Percentiles rank a stretch among this genome's conserved stretches.
These are phyloP conservation scores for Sporothrix protearum DNA, from an alignment of 2,329 filamentous ascomycete genomes.

Conservation along the genomic window DNA sequence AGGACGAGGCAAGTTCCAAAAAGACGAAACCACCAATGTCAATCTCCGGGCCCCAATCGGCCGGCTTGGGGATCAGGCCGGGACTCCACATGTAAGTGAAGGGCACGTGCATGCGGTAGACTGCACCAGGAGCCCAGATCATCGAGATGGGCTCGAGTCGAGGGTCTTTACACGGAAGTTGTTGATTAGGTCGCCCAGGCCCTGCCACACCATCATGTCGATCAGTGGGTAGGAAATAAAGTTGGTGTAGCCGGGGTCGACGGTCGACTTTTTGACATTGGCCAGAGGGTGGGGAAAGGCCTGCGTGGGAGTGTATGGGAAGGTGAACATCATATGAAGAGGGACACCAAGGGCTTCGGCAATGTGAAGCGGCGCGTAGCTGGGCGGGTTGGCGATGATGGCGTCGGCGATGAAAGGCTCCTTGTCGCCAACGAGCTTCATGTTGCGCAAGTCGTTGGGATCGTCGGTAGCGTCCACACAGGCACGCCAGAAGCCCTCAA, in stretches of 20 bases:
- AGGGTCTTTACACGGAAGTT: slow-evolving; percentile 67
- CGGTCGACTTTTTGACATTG: slow-evolving; percentile 68
- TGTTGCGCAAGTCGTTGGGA: slow-evolving; percentile 56
- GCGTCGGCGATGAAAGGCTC: slow-evolving; percentile 66
- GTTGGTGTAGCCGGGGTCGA: slow-evolving; percentile 70
- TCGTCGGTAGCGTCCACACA: slow-evolving; percentile 72
- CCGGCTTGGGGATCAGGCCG: slow-evolving; percentile 61
- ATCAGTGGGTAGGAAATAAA: slow-evolving; percentile 78
- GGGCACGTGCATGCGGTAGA: slow-evolving; percentile 70
- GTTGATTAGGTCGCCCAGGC: slow-evolving; percentile 75
- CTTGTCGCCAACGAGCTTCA: slow-evolving; percentile 62
- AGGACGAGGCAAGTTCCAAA: slow-evolving; percentile 62
- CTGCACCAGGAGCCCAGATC: slow-evolving; percentile 70
- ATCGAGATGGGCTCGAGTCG: slow-evolving; percentile 70
- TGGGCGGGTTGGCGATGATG: slow-evolving; percentile 82
- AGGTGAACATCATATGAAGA: slow-evolving; percentile 84
- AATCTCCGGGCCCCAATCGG: slow-evolving; percentile 66
- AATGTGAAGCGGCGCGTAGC: slow-evolving; percentile 74
- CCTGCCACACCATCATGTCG: slow-evolving; percentile 89
- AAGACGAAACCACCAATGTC: slow-evolving; percentile 78
- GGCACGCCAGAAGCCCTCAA: slow-evolving; percentile 75
- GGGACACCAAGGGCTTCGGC: slow-evolving; percentile 75
- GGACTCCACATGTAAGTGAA: slow-evolving; percentile 73
- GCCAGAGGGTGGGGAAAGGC: slow-evolving; percentile 75
- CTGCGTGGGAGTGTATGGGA: slow-evolving; percentile 72